Base-by-base conservation (phyloP, 2,329 filamentous ascomycete species). In the Xylaria multiplex region DNA sequence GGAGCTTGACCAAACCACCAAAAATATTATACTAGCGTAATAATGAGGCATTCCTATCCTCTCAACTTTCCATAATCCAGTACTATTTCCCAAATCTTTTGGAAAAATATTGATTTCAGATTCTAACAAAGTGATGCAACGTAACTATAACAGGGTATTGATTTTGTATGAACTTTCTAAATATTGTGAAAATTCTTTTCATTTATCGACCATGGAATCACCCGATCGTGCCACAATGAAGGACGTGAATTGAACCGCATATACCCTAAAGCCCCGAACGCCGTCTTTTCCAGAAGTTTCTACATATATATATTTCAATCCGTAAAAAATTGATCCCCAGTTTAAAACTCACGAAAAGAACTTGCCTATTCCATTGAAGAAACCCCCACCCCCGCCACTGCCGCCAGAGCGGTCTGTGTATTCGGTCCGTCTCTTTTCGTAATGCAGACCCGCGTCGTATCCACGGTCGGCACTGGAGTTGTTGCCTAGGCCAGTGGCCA, bases 401-500 rank as follows among this genome's bases (percentile, higher is more conserved):
- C 76, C 69, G 11, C 73, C 73, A 30, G 75, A 69, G 35, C 73
- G 71, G 42, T 80, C 77, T 62, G 72, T 72, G 69, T 82, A 79
- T 50, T 77, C 73, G 30, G 69, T 75, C 62, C 73, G 74, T 55
- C 77, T 75, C 75, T 56, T 70, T 56, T 82, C 81, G 77, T 80
- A 84, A 61, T 75, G 76, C 69, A 78, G 64, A 6, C 71, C 76
- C 50, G 73, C 77, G 37, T 73, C 71, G 50, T 72, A 74, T 60
- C 74, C 76, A 49, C 73, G 78, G 71, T 81, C 77, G 62, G 83
- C 70, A 59, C 70, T 66, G 16, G 64, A 59, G 37, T 66, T 66
- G 40, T 70, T 70, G 22, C 72, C 70, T 19, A 71, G 69, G 37
- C 75, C 79, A 42, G 78, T 78, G 5, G 84, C 85, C 82, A 88